Conservation (phyloP, 2,329 filamentous ascomycete genomes). For the Nemania sp. region DNA sequence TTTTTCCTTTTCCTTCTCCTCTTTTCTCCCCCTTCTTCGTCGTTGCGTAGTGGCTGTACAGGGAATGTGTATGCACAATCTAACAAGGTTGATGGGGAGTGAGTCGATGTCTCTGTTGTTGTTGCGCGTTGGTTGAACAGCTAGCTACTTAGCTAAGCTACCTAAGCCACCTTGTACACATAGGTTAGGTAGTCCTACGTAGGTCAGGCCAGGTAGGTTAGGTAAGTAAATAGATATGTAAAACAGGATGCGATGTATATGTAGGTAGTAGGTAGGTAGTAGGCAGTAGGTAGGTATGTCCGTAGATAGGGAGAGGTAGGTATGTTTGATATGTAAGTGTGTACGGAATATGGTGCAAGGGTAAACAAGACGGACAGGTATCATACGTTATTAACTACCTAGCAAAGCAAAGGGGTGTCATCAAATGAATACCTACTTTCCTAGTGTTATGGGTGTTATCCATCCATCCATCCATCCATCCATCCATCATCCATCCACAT, state of each 20-base stretch:
- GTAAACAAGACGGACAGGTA: conserved; percentile 18
- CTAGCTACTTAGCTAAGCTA: not conserved
- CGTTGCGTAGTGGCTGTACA: not conserved
- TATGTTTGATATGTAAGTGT: not conserved
- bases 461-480: conserved; percentile 24
- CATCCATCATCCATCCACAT: no score
- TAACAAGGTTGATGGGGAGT: not conserved
- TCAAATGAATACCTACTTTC: conserved; percentile 7
- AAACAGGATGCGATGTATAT: no score
- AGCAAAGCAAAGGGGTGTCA: conserved; percentile 13
- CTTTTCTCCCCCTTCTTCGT: not conserved
- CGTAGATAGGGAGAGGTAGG: not conserved
- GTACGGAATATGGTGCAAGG: conserved; percentile 6
- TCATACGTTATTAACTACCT: conserved; percentile 7
- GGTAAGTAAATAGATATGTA: not conserved
- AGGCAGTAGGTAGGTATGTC: conserved; percentile 6
- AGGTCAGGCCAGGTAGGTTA: not conserved
- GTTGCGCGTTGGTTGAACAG: not conserved
- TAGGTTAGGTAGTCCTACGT: not conserved
- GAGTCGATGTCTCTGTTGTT: not conserved
- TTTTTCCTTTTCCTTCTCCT: not conserved
- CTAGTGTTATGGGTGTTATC: not conserved
- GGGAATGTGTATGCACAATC: not conserved
- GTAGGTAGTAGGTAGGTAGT: conserved; percentile 16
- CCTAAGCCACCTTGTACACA: not conserved